Percentiles rank a stretch among this genome's conserved stretches.
Conservation (phyloP, 176 grass and related monocot genomes). For the Paspalum notatum region DNA sequence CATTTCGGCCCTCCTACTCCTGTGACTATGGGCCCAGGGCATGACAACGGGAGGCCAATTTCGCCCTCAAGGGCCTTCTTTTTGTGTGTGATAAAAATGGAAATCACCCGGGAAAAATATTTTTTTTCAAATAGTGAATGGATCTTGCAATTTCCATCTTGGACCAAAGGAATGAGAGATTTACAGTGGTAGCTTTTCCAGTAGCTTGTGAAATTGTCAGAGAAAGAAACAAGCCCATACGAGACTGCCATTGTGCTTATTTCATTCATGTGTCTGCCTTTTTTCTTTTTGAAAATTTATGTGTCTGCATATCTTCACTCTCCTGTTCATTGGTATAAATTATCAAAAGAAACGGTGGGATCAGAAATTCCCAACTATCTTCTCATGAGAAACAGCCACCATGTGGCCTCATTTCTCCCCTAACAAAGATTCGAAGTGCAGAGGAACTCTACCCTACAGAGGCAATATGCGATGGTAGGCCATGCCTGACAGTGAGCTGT, state of each 20-base stretch:
- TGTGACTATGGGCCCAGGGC: not conserved
- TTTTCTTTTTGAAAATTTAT: no score
- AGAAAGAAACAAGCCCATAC: not conserved
- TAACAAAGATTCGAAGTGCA: slow-evolving; percentile 3
- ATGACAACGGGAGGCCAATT: no score
- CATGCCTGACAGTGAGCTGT: slow-evolving; percentile 51
- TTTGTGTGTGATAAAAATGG: no score
- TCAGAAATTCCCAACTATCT: not conserved
- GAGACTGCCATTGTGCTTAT: not conserved
- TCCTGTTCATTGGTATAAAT: no score
- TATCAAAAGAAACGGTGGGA: not conserved
- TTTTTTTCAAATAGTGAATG: not conserved
- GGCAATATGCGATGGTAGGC: slow-evolving; percentile 51
- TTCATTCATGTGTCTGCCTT: not conserved
- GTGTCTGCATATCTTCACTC: not conserved
- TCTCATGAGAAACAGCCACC: not conserved
- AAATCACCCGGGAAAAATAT: not conserved
- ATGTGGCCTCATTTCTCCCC: not conserved
- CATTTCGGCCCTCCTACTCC: not conserved
- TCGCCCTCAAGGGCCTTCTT: not conserved
- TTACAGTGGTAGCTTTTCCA: not conserved
- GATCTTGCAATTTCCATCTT: not conserved
- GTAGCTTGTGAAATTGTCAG: not conserved
- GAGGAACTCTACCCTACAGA: slow-evolving; percentile 17
- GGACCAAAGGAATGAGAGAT: not conserved